Evolutionary conservation across 73 alveolate genomes (phyloP), one percentile per base, ranked within the genome.

Genomic region (Paramecium biaurelia): DNA sequence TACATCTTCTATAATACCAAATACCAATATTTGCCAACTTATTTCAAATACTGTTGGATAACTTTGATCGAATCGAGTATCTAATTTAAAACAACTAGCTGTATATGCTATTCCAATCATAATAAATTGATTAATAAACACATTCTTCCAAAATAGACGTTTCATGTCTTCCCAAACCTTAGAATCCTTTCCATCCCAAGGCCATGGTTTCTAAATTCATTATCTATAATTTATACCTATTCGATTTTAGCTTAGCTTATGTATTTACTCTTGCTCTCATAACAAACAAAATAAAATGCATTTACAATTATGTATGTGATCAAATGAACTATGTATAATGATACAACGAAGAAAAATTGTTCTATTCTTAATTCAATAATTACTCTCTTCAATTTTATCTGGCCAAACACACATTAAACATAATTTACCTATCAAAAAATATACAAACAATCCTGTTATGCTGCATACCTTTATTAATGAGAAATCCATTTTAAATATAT

Each of bases 181-280:
- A 2, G 45, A 1, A 3, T 47, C 59, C 23, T 47, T 47, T 47
- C 59, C 59, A 47, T 72, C 85, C 98, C 98, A 95, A 21, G 98
- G 98, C 98, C 98, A 95, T 24, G 93, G 93, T 58, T 86, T n/a
- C 92, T 85, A 56, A n/a, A 76, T 21, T 76, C 8, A 15, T 76
- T 12, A 5, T 15, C 38, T 4, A 32, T 43, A n/a, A n/a, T 15
- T 15, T 12, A 15, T 88, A 89, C 94, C 12, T 57, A 18, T 38
- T 86, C 70, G 67, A 96, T 93, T 92, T 85, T 94, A 23, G 89
- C 86, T 87, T 92, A n/a, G 35, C 93, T 97, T 89, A 96, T 74
- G 45, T 53, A 85, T 56, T 94, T 94, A 23, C 24, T 84, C 49
- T 94, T 82, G 49, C 87, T n/a, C 8, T 85, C 38, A 87, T 96